phyloP scores from a whole-genome alignment of 2,329 filamentous ascomycete genomes.

The Aspergillus nomiae region DNA sequence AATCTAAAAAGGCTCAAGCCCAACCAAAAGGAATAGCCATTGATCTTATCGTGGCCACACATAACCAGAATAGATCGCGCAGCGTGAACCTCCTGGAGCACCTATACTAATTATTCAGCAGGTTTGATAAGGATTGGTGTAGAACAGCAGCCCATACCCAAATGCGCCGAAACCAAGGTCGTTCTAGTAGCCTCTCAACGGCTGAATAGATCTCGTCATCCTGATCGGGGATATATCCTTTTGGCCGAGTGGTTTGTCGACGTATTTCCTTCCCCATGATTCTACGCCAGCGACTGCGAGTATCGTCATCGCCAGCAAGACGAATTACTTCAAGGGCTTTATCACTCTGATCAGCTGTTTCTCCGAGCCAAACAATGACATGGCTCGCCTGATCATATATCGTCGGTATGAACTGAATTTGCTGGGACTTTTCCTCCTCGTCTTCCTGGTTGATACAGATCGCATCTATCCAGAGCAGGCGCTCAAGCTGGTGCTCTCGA shows the following conservation, averaged over 20 bases:
- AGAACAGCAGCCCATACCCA: neutral
- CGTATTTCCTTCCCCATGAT: no score
- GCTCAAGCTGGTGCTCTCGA: neutral
- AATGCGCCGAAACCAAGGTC: slow-evolving; percentile 4
- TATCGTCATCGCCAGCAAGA: neutral
- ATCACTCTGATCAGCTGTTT: neutral
- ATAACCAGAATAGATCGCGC: neutral
- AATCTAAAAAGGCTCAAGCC: neutral
- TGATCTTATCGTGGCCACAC: neutral
- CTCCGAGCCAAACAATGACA: slow-evolving; percentile 20
- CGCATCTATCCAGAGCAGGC: slow-evolving; percentile 21
- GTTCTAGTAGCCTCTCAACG: neutral
- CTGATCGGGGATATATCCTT: no score
- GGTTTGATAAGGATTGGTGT: neutral
- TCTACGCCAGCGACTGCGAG: no score
- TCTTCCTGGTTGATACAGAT: slow-evolving; percentile 27
- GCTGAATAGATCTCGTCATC: no score
- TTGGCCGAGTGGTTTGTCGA: no score
- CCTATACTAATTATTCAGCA: neutral
- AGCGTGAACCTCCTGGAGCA: slow-evolving; percentile 5
- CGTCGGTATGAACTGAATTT: slow-evolving; percentile 22
- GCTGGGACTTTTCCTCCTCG: slow-evolving; percentile 19
- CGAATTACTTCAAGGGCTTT: slow-evolving; percentile 3
- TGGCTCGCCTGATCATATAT: slow-evolving; percentile 18
- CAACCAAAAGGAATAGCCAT: neutral